phyloP scores from a whole-genome alignment of 2,329 filamentous ascomycete genomes.

The Botrytis aclada region DNA sequence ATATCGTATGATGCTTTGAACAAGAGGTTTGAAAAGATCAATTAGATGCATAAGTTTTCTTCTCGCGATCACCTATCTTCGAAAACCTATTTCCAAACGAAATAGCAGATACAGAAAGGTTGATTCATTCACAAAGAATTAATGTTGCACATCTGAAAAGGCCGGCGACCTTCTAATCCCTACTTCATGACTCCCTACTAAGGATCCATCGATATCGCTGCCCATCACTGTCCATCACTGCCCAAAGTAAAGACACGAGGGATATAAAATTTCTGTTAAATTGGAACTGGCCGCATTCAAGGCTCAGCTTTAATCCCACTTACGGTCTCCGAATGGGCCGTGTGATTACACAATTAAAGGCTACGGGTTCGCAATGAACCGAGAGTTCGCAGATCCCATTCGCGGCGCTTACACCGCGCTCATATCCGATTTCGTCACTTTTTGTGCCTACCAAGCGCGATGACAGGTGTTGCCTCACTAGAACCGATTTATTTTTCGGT shows the following conservation, averaged over 20 bases:
- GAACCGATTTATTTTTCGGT: background rate
- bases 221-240: background rate
- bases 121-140: background rate
- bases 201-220: background rate
- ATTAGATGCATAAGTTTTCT: background rate
- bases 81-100: no score
- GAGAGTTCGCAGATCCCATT: background rate
- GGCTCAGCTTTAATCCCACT: background rate
- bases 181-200: background rate
- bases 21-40: background rate
- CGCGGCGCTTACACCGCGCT: background rate
- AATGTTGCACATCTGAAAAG: background rate
- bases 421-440: background rate
- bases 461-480: no score
- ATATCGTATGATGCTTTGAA: background rate
- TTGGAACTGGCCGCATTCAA: background rate
- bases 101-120: background rate
- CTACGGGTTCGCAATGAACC: background rate
- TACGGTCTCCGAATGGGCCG: background rate
- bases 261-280: background rate
- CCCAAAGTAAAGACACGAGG: background rate
- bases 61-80: background rate
- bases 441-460: background rate
- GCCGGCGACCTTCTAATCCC: background rate
- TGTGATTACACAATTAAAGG: background rate